Percentiles rank a stretch among this genome's conserved stretches.
Conservation (phyloP, 345 rosid genomes). For the Hibiscus mutabilis region DNA sequence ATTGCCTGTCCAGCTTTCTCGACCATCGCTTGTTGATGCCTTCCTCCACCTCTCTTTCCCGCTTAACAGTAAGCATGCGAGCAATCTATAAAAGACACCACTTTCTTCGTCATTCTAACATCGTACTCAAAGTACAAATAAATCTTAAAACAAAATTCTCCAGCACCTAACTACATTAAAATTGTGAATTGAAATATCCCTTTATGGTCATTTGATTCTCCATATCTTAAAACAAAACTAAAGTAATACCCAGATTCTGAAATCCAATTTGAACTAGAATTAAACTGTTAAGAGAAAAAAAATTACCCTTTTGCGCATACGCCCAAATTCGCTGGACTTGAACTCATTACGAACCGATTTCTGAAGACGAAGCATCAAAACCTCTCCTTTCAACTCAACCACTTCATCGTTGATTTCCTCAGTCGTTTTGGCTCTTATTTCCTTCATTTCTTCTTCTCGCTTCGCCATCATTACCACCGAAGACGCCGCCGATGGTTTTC, state of each 20-base stretch:
- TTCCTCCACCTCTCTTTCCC: slow-evolving; percentile 87
- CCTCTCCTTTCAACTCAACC: slow-evolving; percentile 81
- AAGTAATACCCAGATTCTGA: background rate
- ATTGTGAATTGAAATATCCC: background rate
- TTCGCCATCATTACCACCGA: slow-evolving; percentile 76
- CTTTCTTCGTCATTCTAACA: background rate
- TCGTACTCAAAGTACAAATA: background rate
- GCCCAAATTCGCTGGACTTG: slow-evolving; percentile 78
- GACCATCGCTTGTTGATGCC: slow-evolving; percentile 84
- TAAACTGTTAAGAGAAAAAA: background rate
- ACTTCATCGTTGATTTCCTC: slow-evolving; percentile 82
- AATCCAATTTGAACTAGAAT: background rate
- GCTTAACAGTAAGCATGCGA: slow-evolving; percentile 68
- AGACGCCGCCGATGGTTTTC: slow-evolving; percentile 13
- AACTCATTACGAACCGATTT: slow-evolving; percentile 79
- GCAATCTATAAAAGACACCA: slow-evolving; percentile 45
- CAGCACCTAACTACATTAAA: background rate
- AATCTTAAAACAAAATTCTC: background rate
- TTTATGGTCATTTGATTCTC: background rate
- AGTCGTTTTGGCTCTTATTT: slow-evolving; percentile 58
- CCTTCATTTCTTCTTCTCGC: slow-evolving; percentile 69
- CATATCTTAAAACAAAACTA: background rate
- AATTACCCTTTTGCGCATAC: slow-evolving; percentile 70
- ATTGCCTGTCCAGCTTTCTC: slow-evolving; percentile 74
- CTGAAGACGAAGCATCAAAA: slow-evolving; percentile 81